phyloP scores from a whole-genome alignment of 805 yeast species.

The Nakazawaea ambrosiae region DNA sequence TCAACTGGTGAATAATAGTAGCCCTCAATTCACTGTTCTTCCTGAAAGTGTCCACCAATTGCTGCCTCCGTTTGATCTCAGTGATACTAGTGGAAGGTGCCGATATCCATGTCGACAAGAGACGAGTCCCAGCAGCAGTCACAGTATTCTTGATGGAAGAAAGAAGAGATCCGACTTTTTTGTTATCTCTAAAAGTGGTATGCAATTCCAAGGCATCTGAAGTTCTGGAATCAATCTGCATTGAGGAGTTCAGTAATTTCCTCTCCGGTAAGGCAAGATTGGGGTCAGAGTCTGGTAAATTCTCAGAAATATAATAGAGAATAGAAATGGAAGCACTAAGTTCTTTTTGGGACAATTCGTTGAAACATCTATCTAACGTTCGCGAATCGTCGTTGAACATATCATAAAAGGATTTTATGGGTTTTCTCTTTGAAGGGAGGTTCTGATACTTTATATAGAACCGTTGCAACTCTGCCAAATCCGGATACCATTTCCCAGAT shows the following conservation, averaged over 20 bases:
- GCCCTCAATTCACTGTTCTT: slow-evolving; percentile 22
- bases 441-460: slow-evolving; percentile 53
- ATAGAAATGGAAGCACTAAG: slow-evolving; percentile 55
- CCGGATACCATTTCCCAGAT: slow-evolving; percentile 48
- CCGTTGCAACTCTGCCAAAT: slow-evolving; percentile 48
- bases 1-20: slow-evolving; percentile 28
- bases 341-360: slow-evolving; percentile 36
- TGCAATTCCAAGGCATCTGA: slow-evolving; percentile 70
- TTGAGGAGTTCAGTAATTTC: slow-evolving; percentile 40
- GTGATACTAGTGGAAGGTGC: slow-evolving; percentile 62
- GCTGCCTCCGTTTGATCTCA: slow-evolving; percentile 53
- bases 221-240: slow-evolving; percentile 80
- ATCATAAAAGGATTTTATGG: slow-evolving; percentile 27
- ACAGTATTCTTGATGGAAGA: slow-evolving; percentile 66
- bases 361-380: slow-evolving; percentile 17
- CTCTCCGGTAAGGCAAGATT: slow-evolving; percentile 63
- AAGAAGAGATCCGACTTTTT: slow-evolving; percentile 62
- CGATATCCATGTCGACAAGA: slow-evolving; percentile 75
- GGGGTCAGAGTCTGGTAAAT: slow-evolving; percentile 61
- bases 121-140: slow-evolving; percentile 75
- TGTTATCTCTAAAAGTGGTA: slow-evolving; percentile 47
- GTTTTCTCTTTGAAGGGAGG: slow-evolving; percentile 32
- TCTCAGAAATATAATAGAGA: slow-evolving; percentile 62
- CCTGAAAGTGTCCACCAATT: slow-evolving; percentile 37
- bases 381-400: slow-evolving; percentile 31